Evolutionary conservation across 176 grass and related monocot genomes (phyloP).

Genomic region (Phoenix roebelenii): DNA sequence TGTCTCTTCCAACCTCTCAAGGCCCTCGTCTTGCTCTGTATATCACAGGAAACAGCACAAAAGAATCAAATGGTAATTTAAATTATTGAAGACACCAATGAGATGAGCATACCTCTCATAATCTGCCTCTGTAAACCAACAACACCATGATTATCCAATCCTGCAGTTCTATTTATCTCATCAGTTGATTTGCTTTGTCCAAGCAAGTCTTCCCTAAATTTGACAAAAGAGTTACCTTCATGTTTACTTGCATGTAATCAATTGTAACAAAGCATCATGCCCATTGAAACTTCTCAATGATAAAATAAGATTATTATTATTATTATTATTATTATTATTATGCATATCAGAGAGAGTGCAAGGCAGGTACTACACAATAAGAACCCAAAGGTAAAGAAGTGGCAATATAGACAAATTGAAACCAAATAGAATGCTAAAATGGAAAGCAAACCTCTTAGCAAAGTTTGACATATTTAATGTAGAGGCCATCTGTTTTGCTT

Average conservation of each 20-base stretch:
- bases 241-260: not conserved
- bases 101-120: conserved; percentile 41
- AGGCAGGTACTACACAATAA: too few species aligned
- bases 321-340: too few species aligned
- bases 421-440: too few species aligned
- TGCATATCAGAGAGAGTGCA: too few species aligned
- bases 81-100: not conserved
- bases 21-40: conserved; percentile 55
- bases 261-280: not conserved
- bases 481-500: conserved; percentile 31
- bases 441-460: conserved; percentile 29
- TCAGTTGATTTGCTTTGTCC: conserved; percentile 30
- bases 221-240: not conserved
- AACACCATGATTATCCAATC: conserved; percentile 49
- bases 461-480: conserved; percentile 40
- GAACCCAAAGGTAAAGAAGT: too few species aligned
- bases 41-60: conserved; percentile 4
- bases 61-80: not conserved
- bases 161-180: conserved; percentile 29
- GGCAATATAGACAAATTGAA: too few species aligned
- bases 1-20: conserved; percentile 46
- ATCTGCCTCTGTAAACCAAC: conserved; percentile 48
- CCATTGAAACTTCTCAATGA: too few species aligned
- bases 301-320: too few species aligned
- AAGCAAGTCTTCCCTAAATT: conserved; percentile 32